These are phyloP conservation scores for Arthrobotrys pseudoclavata DNA, from an alignment of 2,329 filamentous ascomycete species.

Conservation along the genomic window DNA sequence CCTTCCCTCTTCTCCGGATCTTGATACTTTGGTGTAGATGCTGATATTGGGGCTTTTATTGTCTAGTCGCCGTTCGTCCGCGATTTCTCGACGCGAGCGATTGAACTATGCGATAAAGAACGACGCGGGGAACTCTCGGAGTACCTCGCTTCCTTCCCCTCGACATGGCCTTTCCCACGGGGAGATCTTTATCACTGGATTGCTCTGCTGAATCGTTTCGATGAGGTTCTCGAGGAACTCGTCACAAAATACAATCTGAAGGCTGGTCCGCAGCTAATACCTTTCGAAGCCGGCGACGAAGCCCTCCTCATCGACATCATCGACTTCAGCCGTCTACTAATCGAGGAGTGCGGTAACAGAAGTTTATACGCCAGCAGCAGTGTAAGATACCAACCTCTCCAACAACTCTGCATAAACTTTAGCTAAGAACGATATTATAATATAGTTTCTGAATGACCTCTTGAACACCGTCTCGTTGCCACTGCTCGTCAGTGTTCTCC, in stretches of 20 bases:
- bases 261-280: slow-evolving; percentile 81
- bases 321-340: slow-evolving; percentile 84
- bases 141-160: slow-evolving; percentile 83
- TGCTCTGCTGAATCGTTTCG: slow-evolving; percentile 90
- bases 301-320: slow-evolving; percentile 84
- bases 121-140: slow-evolving; percentile 76
- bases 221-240: slow-evolving; percentile 85
- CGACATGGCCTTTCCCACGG: slow-evolving; percentile 92
- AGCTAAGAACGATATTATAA: slow-evolving; percentile 29
- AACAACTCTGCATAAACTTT: slow-evolving; percentile 1
- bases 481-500: slow-evolving; percentile 82
- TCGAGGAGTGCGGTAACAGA: slow-evolving; percentile 96
- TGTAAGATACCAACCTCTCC: slow-evolving; percentile 55
- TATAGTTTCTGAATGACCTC: slow-evolving; percentile 81
- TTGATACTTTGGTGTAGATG: background rate
- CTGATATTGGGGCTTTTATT: slow-evolving; percentile 62
- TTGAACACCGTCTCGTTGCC: slow-evolving; percentile 87
- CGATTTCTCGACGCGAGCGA: slow-evolving; percentile 80
- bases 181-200: slow-evolving; percentile 99
- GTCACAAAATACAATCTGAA: slow-evolving; percentile 83
- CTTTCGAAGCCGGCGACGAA: slow-evolving; percentile 79
- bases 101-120: slow-evolving; percentile 59
- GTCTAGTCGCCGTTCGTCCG: slow-evolving; percentile 86
- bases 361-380: slow-evolving; percentile 95
- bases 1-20: background rate